phyloP scores from a whole-genome alignment of 2,329 filamentous ascomycete species.

The Tolypocladium tundrense region DNA sequence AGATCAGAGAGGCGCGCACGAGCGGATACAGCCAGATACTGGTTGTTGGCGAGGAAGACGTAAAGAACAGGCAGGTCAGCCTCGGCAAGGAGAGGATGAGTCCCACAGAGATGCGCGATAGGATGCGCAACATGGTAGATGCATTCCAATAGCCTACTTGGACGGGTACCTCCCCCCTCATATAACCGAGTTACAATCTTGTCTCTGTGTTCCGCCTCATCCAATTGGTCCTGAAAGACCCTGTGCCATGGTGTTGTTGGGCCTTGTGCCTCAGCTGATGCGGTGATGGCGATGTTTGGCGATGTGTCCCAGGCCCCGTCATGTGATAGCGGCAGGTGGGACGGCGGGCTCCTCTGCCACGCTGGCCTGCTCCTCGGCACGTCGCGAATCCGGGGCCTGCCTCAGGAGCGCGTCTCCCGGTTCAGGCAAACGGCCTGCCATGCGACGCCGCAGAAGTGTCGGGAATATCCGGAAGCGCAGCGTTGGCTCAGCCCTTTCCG shows the following conservation, averaged over 20 bases:
- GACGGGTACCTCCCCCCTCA: neutral
- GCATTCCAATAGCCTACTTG: conserved; percentile 31
- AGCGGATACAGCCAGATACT: conserved; percentile 67
- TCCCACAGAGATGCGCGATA: conserved; percentile 32
- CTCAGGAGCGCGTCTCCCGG: neutral
- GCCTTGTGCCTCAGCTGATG: neutral
- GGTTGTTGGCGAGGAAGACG: conserved; percentile 58
- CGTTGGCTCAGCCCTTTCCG: neutral
- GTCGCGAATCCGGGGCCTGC: neutral
- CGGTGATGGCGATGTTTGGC: neutral
- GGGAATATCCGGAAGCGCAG: neutral
- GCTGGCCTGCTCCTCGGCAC: neutral
- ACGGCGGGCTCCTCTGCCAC: neutral
- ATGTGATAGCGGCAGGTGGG: neutral
- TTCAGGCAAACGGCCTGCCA: neutral
- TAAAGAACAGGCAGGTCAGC: conserved; percentile 45
- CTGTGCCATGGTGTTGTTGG: too few relatives aligned
- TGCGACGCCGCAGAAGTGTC: neutral
- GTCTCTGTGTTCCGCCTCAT: neutral
- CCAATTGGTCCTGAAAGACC: neutral
- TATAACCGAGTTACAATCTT: neutral
- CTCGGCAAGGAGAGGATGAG: conserved; percentile 29
- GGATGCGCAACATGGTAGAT: conserved; percentile 34
- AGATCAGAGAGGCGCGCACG: conserved; percentile 59
- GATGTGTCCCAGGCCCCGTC: neutral